Evolutionary conservation across 805 yeast species (phyloP), one percentile per base, ranked within the genome.

Genomic region (Barnettozyma botsteinii): DNA sequence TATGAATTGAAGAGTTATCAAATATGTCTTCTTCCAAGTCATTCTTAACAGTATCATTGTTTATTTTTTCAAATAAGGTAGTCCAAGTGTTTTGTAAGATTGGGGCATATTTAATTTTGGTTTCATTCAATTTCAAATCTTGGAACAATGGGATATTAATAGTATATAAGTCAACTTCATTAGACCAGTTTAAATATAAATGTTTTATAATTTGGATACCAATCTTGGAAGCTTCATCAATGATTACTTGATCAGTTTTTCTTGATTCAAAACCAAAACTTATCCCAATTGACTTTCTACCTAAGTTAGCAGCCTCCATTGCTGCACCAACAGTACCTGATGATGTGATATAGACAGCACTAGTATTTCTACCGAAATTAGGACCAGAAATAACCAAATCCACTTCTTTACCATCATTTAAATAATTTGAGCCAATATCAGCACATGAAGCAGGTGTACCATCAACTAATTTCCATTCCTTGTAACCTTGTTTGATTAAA

Each of bases 241-340:
- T 47, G 8, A 29, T 35, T 57, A 9, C 75, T 62, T 14, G 62
- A 61, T 29, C 68, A 65, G 42, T 73, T 21, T 66, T 60, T 28
- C 72, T 69, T 24, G 60, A 45, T 39, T 72, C 76, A 56, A 82
- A 93, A n/a, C 95, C 93, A 69, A 78, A 91, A 27, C 95, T 84
- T 25, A 93, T 53, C 2, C 95, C 97, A 47, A 93, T 71, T 5
- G 96, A 67, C 49, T 70, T 79, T 13, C 62, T 64, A 0, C 80
- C 81, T 17, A 71, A 58, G 31, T 89, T 75, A 2, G 83, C 85
- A 2, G 89, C 94, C 64, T 93, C 98, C 87, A 89, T 75, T 1
- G 97, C 93, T 4, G 96, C 98, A 20, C 98, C 98, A 14, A 93
- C 81, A 2, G 98, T 93, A 12, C 98, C 98, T 50, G 94, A 81